Base-by-base conservation (phyloP, 2,329 filamentous ascomycete genomes). In the Sporothrix inflata region DNA sequence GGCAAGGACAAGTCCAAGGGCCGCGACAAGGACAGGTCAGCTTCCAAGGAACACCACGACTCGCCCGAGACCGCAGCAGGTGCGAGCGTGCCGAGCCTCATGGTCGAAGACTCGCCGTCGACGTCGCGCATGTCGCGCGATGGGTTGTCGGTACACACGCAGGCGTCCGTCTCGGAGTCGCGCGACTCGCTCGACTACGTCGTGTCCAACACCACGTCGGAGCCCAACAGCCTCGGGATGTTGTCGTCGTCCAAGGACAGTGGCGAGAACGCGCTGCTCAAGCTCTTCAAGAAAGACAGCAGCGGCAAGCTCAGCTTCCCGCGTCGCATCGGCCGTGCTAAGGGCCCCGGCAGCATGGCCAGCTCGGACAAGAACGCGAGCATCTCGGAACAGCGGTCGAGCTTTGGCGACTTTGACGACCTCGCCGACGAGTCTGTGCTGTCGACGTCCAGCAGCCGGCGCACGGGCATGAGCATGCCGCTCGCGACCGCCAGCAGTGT, bases 281-380 rank as follows among this genome's bases (percentile, higher is more conserved):
- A 90, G 78, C 83, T 91, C 66, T 98, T 91, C 71, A 87, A 89
- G 42, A 91, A 91, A 81, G 87, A 89, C 67, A 90, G 88, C 78
- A 89, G 88, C 7, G 85, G 87, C 79, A 91, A 91, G 81, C 91
- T 91, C 78, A 88, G 87, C 78, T 82, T 90, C 73, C 85, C 88
- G 14, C 88, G 87, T 66, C 79, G 87, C 72, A 77, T 87, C 79
- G 74, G 83, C 78, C 73, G 74, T 24, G 83, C 84, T 69, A 91
- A 88, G 76, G 73, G 67, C 49, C 85, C 86, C 6, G 85, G 87
- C 65, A 89, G 87, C 78, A 83, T 85, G 19, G 84, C 84, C 66
- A 86, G 87, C 75, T 88, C 86, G 69, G 88, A 90, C 70, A 85
- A 85, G 77, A 88, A 87, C 73, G 78, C 82, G 47, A 66, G 63